Evolutionary conservation across 2,329 filamentous ascomycete species (phyloP), one percentile per base, ranked within the genome.

Genomic region (Epichloe sp.): DNA sequence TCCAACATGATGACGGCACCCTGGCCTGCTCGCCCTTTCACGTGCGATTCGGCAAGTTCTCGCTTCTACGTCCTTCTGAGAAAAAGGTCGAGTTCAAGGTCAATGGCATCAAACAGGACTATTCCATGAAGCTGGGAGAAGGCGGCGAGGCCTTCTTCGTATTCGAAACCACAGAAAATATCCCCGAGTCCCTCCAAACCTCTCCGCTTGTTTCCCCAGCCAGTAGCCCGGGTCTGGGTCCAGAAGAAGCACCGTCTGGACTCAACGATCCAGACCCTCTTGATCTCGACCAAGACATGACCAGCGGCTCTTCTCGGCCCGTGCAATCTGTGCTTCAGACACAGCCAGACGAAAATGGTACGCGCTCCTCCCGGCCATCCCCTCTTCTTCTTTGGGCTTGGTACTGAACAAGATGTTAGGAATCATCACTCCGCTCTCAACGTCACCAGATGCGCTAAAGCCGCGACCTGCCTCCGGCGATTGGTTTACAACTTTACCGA

Each of bases 51-150:
- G 93, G 93, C 68, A 98, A 98, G 72, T 97, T 97, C 73, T 95
- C 91, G 54, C 77, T 98, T 40, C 73, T 98, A 62, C 86, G 93
- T 21, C 93, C 93, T 0, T 96, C 84, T 54, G 93, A 98, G 70
- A 98, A 98, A 72, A 98, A 97, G 79, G 93, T 98, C 62, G 90
- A 97, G 70, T 98, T 98, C 71, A 80, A 79, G 60, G 90, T 98
- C 76, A 98, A 98, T 75, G 86, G 87, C 62, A 72, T 79, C 54
- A 94, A 93, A 69, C 89, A 95, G 66, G 78, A 93, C 58, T 96
- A 95, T 73, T 83, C 93, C 45, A 98, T 98, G 93, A 98, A 98
- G 71, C 78, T 98, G 19, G 93, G 93, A 44, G 93, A 98, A 65
- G 93, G 88, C 49, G 93, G 93, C 57, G 93, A 98, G 72, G 93